Evolutionary conservation across 805 yeast genomes (phyloP), one percentile per base, ranked within the genome.

Genomic region (Candida corydali): DNA sequence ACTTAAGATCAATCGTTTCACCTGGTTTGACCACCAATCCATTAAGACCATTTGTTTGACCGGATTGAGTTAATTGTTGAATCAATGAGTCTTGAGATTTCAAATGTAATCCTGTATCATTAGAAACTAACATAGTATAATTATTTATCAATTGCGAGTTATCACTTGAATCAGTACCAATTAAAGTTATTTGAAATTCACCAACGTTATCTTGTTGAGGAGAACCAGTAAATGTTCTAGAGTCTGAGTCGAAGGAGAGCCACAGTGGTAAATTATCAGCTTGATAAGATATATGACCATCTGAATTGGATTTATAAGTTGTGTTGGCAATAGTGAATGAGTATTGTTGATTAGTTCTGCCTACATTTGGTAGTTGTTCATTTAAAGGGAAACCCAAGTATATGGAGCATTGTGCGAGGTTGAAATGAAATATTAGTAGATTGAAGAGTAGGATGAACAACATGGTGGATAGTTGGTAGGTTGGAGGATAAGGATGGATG

Each of bases 291-390:
- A 88, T 69, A 6, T 59, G 35, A 14, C 67, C 69, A 17, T 58
- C 60, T 32, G 63, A 54, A 29, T 55, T 45, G 2, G 69, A 54
- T 26, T 60, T 53, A 57, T 75, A 87, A 2, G 98, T 91, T 47
- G 80, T 77, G 41, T 74, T 63, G 37, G 88, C 80, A 28, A 91
- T 60, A 25, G 80, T 70, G 59, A 86, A 91, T 14, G 63, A 47
- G 60, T 82, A 91, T 2, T 55, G 47, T 47, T 76, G 68, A 41
- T 76, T 76, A 11, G 78, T 75, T 40, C 94, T 71, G 4, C 95
- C 98, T 10, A 93, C 86, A 23, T 87, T 82, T 4, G 98, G 98
- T 16, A 80, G 70, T 61, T 91, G 98, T 54, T 79, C 78, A 45
- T 73, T 61, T 54, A 88, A 77, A n/a, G 95, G 89, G 66, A 82